Conservation (phyloP, 768 basidiomycete genomes). For the Lentinus brumalis region DNA sequence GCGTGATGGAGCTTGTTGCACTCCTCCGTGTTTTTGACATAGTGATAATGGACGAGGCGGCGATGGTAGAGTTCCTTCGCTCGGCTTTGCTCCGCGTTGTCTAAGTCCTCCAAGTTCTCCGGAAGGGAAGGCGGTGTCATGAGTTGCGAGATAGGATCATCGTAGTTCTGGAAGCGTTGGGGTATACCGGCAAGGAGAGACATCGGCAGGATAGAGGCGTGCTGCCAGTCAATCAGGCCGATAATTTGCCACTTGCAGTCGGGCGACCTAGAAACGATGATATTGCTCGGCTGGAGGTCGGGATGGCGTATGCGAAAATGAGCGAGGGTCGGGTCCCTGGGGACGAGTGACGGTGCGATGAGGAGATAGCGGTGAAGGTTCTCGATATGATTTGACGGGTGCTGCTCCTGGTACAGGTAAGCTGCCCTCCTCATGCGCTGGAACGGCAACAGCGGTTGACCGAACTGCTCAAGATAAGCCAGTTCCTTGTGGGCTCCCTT, state of each 20-base stretch:
- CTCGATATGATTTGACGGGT: slow-evolving; percentile 46
- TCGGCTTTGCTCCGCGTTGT: slow-evolving; percentile 35
- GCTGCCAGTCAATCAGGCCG: slow-evolving; percentile 36
- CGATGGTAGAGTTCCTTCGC: slow-evolving; percentile 42
- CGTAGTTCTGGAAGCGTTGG: slow-evolving; percentile 48
- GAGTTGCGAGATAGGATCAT: slow-evolving; percentile 41
- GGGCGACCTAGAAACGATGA: slow-evolving; percentile 47
- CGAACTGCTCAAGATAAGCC: no score
- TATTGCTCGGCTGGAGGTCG: slow-evolving; percentile 46
- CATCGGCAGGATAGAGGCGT: slow-evolving; percentile 51
- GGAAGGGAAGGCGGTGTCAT: slow-evolving; percentile 47
- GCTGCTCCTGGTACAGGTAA: slow-evolving; percentile 48
- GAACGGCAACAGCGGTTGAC: no score
- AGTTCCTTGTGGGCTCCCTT: no score
- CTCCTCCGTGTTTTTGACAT: slow-evolving; percentile 45
- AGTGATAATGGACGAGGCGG: slow-evolving; percentile 54
- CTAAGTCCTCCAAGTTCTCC: slow-evolving; percentile 42
- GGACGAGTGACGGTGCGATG: slow-evolving; percentile 50
- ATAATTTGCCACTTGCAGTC: slow-evolving; percentile 44
- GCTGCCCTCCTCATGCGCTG: slow-evolving; percentile 37
- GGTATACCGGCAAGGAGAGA: slow-evolving; percentile 54
- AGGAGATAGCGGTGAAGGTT: slow-evolving; percentile 51
- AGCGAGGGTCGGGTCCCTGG: slow-evolving; percentile 39
- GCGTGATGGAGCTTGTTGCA: slow-evolving; percentile 47
- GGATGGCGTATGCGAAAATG: slow-evolving; percentile 52